These are phyloP conservation scores for Talinum fruticosum DNA, from an alignment of 148 eudicot species.

Conservation along the genomic window DNA sequence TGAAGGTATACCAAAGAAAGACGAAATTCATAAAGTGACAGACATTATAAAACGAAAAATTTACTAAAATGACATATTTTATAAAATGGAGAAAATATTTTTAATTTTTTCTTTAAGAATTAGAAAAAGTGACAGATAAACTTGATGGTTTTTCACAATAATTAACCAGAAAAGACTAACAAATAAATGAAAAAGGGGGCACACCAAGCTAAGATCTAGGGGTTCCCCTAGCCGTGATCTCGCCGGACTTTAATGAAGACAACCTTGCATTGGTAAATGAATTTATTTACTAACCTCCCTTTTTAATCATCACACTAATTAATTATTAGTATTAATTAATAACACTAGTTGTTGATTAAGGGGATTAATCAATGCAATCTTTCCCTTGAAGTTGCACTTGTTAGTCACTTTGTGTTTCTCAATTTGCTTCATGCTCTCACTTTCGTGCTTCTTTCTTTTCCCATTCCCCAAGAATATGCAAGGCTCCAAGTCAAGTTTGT, in stretches of 20 bases:
- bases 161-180: neutral
- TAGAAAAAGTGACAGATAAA: constrained; percentile 2
- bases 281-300: neutral
- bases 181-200: constrained; percentile 1
- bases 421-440: constrained; percentile 15
- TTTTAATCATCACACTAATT: neutral
- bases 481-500: neutral
- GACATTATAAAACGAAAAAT: no score
- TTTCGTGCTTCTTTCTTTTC: constrained; percentile 16
- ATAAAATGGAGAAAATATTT: no score
- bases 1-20: no score
- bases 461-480: constrained; percentile 6
- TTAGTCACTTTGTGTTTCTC: constrained; percentile 23
- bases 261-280: constrained; percentile 16
- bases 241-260: constrained; percentile 31
- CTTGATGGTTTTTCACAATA: neutral
- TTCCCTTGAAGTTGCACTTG: constrained; percentile 17
- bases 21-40: no score
- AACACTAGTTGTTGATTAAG: neutral
- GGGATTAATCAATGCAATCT: constrained; percentile 16
- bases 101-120: neutral
- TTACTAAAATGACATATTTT: no score
- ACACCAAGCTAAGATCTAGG: constrained; percentile 26
- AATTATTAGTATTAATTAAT: neutral
- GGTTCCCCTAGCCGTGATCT: constrained; percentile 27